Evolutionary conservation across 148 eudicot species (phyloP).

Genomic region (Chenopodium album): DNA sequence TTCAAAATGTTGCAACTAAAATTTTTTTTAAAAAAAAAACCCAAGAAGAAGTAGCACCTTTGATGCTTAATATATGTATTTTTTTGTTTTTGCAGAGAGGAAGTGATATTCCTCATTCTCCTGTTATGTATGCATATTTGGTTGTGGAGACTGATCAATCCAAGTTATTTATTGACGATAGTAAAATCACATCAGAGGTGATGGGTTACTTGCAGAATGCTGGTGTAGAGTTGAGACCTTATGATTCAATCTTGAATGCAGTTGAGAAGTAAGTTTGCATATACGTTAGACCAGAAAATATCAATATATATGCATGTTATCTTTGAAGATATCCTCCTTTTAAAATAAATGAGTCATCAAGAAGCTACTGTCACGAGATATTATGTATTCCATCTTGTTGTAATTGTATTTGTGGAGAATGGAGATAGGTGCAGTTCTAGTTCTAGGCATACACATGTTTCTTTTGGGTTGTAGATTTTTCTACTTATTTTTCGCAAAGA

Average conservation of each 20-base stretch:
- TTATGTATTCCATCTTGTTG: background rate
- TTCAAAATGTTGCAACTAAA: no score
- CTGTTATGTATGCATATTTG: slow-evolving; percentile 89
- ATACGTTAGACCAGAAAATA: background rate
- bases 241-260: slow-evolving; percentile 76
- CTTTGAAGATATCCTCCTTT: background rate
- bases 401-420: background rate
- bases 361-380: background rate
- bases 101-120: slow-evolving; percentile 87
- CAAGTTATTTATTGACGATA: slow-evolving; percentile 67
- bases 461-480: background rate
- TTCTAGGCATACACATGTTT: background rate
- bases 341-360: background rate
- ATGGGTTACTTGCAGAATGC: slow-evolving; percentile 66
- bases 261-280: slow-evolving; percentile 58
- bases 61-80: slow-evolving; percentile 6
- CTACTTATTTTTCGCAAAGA: background rate
- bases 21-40: no score
- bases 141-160: slow-evolving; percentile 73
- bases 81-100: slow-evolving; percentile 65
- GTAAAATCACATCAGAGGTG: slow-evolving; percentile 70
- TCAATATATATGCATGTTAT: background rate
- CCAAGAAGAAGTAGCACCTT: background rate
- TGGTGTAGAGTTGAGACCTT: slow-evolving; percentile 71
- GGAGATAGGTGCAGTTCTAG: background rate